Evolutionary conservation across 208 protist species (phyloP).

Genomic region (Leishmania turanica): DNA sequence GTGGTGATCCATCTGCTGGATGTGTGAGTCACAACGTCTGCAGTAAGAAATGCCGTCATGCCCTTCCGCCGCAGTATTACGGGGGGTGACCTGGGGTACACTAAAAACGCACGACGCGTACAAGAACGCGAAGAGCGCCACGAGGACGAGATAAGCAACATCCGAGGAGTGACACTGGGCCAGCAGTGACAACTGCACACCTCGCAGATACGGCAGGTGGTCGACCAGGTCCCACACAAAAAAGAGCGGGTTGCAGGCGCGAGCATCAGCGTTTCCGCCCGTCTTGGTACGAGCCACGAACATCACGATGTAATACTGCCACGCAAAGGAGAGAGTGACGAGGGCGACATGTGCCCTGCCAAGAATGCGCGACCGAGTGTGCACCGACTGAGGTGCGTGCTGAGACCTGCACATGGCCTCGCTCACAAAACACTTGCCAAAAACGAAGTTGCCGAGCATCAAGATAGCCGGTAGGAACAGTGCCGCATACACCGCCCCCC

Average conservation of each 20-base stretch:
- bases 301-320: constrained; percentile 69
- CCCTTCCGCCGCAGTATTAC: constrained; percentile 35
- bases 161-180: constrained; percentile 31
- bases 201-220: constrained; percentile 15
- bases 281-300: constrained; percentile 29
- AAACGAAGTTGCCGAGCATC: constrained; percentile 65
- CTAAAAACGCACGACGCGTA: constrained; percentile 53
- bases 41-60: constrained; percentile 3
- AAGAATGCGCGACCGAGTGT: constrained; percentile 26
- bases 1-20: constrained; percentile 62
- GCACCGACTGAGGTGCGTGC: constrained; percentile 27
- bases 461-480: constrained; percentile 50
- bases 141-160: constrained; percentile 32
- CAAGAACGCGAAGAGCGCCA: constrained; percentile 30
- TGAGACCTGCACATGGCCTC: constrained; percentile 42
- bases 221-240: constrained; percentile 44
- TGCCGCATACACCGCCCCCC: constrained; percentile 54
- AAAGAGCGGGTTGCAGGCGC: constrained; percentile 34
- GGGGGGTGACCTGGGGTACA: constrained; percentile 37
- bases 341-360: constrained; percentile 36
- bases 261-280: not conserved
- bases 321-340: constrained; percentile 46
- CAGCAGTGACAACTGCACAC: constrained; percentile 6
- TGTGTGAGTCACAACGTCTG: constrained; percentile 30
- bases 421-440: constrained; percentile 65